A percentile compares a stretch with the other conserved stretches of the same genome.
phyloP scores from a whole-genome alignment of 352 stramenopile species.

The Blastocystis sp. region DNA sequence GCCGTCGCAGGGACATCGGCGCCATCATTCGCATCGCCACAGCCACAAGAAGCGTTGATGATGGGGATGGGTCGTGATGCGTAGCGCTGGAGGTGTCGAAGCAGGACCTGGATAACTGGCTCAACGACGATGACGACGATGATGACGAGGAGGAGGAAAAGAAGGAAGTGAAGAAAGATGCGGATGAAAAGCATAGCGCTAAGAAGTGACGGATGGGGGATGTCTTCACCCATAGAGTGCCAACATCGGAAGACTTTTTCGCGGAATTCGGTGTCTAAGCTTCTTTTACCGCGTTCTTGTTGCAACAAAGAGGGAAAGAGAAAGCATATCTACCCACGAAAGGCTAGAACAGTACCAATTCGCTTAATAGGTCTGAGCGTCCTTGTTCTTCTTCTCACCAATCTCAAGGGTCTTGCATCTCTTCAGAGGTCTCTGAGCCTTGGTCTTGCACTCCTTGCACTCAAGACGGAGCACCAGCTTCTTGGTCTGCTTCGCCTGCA shows the following conservation, averaged over 20 bases:
- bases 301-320: no score
- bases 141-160: constrained; percentile 1
- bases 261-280: constrained; percentile 39
- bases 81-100: neutral
- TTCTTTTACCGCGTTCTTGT: neutral
- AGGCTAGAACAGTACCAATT: neutral
- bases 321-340: no score
- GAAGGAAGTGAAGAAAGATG: constrained; percentile 22
- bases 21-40: constrained; percentile 21
- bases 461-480: constrained; percentile 94
- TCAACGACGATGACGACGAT: constrained; percentile 45
- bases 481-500: constrained; percentile 93
- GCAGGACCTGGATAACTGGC: constrained; percentile 35
- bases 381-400: constrained; percentile 89
- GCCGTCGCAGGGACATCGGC: neutral
- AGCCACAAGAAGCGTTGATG: neutral
- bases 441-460: constrained; percentile 99
- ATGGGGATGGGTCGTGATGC: neutral
- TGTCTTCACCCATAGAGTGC: neutral
- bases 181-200: neutral
- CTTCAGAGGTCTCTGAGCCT: constrained; percentile 97
- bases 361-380: constrained; percentile 41
- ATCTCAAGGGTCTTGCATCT: constrained; percentile 99
- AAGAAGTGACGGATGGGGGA: neutral
- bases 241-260: constrained; percentile 29